Evolutionary conservation across 1,139 yeast species (phyloP).

Genomic region (Yamadazyma trypodendri): DNA sequence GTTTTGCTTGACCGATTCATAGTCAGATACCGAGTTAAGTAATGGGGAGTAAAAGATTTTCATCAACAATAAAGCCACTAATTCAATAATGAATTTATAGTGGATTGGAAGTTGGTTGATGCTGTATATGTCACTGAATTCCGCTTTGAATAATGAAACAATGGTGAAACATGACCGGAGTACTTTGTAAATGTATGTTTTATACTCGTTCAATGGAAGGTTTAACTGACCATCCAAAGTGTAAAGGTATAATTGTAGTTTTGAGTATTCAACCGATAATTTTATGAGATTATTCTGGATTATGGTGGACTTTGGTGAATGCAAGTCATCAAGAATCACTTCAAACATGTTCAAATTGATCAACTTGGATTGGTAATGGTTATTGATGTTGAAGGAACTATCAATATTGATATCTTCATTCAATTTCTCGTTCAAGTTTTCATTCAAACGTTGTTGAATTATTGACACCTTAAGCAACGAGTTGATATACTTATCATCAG

Average conservation of each 20-base stretch:
- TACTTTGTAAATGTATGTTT: slow-evolving; percentile 27
- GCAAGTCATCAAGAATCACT: slow-evolving; percentile 35
- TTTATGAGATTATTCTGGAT: slow-evolving; percentile 26
- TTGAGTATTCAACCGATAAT: slow-evolving; percentile 39
- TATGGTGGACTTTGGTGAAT: slow-evolving; percentile 17
- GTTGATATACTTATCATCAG: slow-evolving; percentile 37
- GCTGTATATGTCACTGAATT: slow-evolving; percentile 22
- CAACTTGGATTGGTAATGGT: slow-evolving; percentile 24
- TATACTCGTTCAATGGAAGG: slow-evolving; percentile 30
- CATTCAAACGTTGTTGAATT: slow-evolving; percentile 43
- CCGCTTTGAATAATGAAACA: slow-evolving; percentile 22
- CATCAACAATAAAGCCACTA: slow-evolving; percentile 31
- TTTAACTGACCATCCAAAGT: slow-evolving; percentile 32
- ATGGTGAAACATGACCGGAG: slow-evolving; percentile 30
- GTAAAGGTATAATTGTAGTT: slow-evolving; percentile 40
- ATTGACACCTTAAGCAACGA: slow-evolving; percentile 40
- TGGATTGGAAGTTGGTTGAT: slow-evolving; percentile 41
- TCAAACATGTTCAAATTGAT: slow-evolving; percentile 47
- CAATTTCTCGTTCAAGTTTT: slow-evolving; percentile 29
- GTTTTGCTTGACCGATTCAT: slow-evolving; percentile 27
- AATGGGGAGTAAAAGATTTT: slow-evolving; percentile 40
- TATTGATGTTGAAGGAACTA: slow-evolving; percentile 12
- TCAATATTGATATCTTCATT: slow-evolving; percentile 7
- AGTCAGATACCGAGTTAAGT: slow-evolving; percentile 29
- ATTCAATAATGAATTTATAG: slow-evolving; percentile 40